Evolutionary conservation across 768 basidiomycete genomes (phyloP).

Genomic region (Suillus bovinus): DNA sequence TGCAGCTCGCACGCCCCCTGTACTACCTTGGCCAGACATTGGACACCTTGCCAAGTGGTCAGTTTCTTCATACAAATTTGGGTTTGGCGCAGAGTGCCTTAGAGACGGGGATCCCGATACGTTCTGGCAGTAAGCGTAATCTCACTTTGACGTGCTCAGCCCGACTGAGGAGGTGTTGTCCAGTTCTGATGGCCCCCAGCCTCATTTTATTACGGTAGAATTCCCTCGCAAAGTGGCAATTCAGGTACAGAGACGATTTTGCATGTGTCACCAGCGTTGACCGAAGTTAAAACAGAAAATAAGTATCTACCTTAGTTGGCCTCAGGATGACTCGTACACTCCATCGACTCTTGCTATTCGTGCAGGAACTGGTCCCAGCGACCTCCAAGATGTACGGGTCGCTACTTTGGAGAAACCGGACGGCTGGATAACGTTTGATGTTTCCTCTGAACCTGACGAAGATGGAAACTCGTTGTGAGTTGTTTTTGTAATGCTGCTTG

Average conservation of each 20-base stretch:
- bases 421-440: conserved; percentile 90
- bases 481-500: background rate
- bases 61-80: conserved; percentile 95
- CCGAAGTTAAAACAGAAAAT: conserved; percentile 67
- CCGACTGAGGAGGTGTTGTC: conserved; percentile 9
- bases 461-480: conserved; percentile 80
- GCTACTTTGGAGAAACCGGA: conserved; percentile 89
- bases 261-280: conserved; percentile 1
- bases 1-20: conserved; percentile 44
- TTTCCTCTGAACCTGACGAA: conserved; percentile 76
- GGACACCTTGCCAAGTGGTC: conserved; percentile 92
- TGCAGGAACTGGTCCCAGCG: conserved; percentile 88
- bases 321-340: conserved; percentile 94
- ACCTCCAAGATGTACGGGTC: conserved; percentile 88
- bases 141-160: background rate
- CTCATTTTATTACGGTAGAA: conserved; percentile 92
- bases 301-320: conserved; percentile 77
- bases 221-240: conserved; percentile 90
- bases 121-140: conserved; percentile 89
- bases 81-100: conserved; percentile 92
- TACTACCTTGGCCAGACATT: conserved; percentile 78
- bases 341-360: conserved; percentile 88
- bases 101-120: conserved; percentile 87
- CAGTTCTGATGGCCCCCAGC: conserved; percentile 94
- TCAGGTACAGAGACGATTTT: conserved; percentile 52